Percentiles rank a stretch among this genome's conserved stretches.
These are phyloP conservation scores for Guadua angustifolia DNA, from an alignment of 176 grass and related monocot genomes.

Conservation along the genomic window DNA sequence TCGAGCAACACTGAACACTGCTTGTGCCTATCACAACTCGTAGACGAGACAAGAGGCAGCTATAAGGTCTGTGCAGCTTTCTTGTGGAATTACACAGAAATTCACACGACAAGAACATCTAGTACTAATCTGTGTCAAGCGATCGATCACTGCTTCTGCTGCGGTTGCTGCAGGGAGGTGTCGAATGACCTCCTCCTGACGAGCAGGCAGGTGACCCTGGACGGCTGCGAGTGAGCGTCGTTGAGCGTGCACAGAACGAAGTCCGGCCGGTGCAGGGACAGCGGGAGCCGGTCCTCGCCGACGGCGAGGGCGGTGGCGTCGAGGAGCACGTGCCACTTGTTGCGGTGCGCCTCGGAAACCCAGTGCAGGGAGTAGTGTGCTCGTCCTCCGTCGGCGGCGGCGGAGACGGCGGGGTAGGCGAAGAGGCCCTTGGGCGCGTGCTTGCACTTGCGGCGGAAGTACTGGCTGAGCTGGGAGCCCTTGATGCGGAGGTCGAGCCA, in stretches of 20 bases:
- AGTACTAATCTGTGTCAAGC: background rate
- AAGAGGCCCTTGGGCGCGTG: constrained; percentile 73
- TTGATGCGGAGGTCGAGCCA: constrained; percentile 82
- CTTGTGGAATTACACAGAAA: background rate
- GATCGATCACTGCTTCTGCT: background rate
- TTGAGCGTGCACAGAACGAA: constrained; percentile 59
- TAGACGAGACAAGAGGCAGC: background rate
- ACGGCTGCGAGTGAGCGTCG: constrained; percentile 41
- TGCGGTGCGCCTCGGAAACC: constrained; percentile 78
- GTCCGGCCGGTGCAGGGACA: constrained; percentile 73
- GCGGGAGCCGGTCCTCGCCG: constrained; percentile 56
- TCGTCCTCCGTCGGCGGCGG: background rate
- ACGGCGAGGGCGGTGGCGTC: constrained; percentile 59
- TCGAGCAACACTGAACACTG: too few species aligned
- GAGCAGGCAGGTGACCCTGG: constrained; percentile 58
- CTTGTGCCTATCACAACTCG: background rate
- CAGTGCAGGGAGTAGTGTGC: constrained; percentile 65
- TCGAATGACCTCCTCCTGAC: constrained; percentile 66
- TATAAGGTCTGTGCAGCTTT: background rate
- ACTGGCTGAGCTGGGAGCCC: constrained; percentile 81
- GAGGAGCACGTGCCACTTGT: constrained; percentile 72
- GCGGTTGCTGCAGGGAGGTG: background rate
- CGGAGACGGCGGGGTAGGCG: constrained; percentile 59
- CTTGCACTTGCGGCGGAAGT: constrained; percentile 79
- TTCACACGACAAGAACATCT: background rate